Evolutionary conservation across 2,329 filamentous ascomycete genomes (phyloP).

Genomic region (Colletotrichum cereale): DNA sequence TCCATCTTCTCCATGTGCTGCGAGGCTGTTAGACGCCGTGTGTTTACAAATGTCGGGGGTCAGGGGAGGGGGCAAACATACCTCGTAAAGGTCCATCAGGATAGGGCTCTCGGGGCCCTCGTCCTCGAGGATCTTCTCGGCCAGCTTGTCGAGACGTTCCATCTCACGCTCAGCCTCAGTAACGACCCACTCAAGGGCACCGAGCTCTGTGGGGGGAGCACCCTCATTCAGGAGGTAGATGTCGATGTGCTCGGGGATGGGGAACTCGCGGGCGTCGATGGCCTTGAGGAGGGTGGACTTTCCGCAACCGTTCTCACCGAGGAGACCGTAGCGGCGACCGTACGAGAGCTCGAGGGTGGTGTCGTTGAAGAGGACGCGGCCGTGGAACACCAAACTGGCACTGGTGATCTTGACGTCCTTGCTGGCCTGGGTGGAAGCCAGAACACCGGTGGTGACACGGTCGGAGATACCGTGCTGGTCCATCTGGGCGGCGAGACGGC

Average conservation of each 20-base stretch:
- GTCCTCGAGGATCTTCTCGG: conserved; percentile 90
- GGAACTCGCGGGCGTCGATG: conserved; percentile 93
- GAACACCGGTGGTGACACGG: conserved; percentile 96
- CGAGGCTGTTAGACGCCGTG: conserved; percentile 27
- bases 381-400: conserved; percentile 95
- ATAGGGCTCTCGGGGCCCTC: conserved; percentile 92
- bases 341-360: conserved; percentile 93
- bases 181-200: conserved; percentile 97
- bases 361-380: conserved; percentile 94
- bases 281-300: conserved; percentile 98
- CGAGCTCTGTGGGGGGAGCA: conserved; percentile 87
- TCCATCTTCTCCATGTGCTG: conserved; percentile 99
- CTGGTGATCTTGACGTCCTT: conserved; percentile 98
- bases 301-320: conserved; percentile 99
- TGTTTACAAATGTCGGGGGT: not conserved
- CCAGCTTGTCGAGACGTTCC: conserved; percentile 86
- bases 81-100: conserved; percentile 95
- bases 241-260: conserved; percentile 95
- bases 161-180: conserved; percentile 94
- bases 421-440: conserved; percentile 85
- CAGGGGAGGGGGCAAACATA: conserved; percentile 58
- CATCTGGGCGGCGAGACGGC: conserved; percentile 91
- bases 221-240: conserved; percentile 99
- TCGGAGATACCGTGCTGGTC: conserved; percentile 97
- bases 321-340: conserved; percentile 90